Evolutionary conservation across 2,329 filamentous ascomycete genomes (phyloP).

Genomic region (Alternaria postmessia): DNA sequence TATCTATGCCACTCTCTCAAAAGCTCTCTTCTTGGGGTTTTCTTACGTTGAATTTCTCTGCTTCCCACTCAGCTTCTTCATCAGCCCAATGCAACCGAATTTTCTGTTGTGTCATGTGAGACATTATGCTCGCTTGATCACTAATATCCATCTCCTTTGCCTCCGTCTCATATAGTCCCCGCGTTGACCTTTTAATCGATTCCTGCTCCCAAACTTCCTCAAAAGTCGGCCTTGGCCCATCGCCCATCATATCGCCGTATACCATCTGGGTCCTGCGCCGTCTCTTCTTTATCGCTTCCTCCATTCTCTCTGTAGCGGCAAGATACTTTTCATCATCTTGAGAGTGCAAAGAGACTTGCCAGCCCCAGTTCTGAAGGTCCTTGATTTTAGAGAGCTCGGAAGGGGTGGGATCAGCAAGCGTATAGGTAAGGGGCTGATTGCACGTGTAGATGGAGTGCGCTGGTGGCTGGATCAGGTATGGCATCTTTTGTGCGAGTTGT

Average conservation of each 20-base stretch:
- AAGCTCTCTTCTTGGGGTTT: not conserved
- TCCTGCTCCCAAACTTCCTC: conserved; percentile 16
- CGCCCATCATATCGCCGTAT: not conserved
- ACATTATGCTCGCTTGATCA: not conserved
- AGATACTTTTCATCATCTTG: conserved; percentile 4
- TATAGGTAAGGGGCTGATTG: not conserved
- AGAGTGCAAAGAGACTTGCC: conserved; percentile 7
- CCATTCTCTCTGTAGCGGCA: not conserved
- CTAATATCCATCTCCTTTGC: not conserved
- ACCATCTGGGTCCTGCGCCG: conserved; percentile 6
- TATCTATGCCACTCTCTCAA: not conserved
- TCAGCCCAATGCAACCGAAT: not conserved
- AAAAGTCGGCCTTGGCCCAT: not conserved
- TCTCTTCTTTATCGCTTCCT: not conserved
- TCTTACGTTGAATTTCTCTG: not conserved
- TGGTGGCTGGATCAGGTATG: conserved; percentile 12
- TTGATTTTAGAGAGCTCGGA: not conserved
- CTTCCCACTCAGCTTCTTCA: not conserved
- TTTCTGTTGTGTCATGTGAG: not conserved
- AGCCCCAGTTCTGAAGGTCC: conserved; percentile 12
- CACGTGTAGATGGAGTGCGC: not conserved
- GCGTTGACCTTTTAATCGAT: not conserved
- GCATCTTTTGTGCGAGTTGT: not conserved
- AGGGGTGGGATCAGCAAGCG: not conserved
- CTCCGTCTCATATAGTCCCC: not conserved